Conservation (phyloP, 2,329 filamentous ascomycete genomes). For the Xylariales sp. region DNA sequence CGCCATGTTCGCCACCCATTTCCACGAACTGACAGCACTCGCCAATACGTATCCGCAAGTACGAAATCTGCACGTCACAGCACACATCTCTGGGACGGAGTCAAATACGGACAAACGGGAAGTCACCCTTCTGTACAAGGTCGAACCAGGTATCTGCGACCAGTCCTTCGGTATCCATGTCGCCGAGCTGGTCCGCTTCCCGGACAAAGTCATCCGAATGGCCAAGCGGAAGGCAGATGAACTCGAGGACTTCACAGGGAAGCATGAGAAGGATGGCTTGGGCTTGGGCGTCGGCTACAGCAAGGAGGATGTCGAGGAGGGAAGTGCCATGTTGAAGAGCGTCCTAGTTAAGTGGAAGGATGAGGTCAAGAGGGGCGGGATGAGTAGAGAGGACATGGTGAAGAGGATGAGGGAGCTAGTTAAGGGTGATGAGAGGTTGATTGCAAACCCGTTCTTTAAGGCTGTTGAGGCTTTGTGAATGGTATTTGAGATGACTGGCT, state of each 20-base stretch:
- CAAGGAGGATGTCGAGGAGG: slow-evolving; percentile 84
- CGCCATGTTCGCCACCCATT: slow-evolving; percentile 94
- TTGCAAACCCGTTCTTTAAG: slow-evolving; percentile 67
- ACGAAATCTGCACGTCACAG: slow-evolving; percentile 90
- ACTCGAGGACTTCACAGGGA: slow-evolving; percentile 87
- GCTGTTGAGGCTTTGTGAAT: slow-evolving; percentile 51
- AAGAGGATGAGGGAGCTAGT: slow-evolving; percentile 76
- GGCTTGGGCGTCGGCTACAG: slow-evolving; percentile 56
- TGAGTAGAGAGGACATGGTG: slow-evolving; percentile 74
- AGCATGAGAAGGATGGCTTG: slow-evolving; percentile 56
- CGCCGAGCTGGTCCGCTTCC: slow-evolving; percentile 92
- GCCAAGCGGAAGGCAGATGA: slow-evolving; percentile 98
- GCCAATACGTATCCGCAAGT: slow-evolving; percentile 84
- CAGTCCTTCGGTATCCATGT: slow-evolving; percentile 99
- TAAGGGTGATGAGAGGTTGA: slow-evolving; percentile 60
- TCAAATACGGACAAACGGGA: slow-evolving; percentile 57
- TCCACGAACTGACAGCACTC: slow-evolving; percentile 92
- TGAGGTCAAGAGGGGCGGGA: slow-evolving; percentile 54
- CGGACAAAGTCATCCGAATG: slow-evolving; percentile 96
- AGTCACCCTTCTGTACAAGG: slow-evolving; percentile 94
- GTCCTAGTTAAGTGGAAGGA: slow-evolving; percentile 83
- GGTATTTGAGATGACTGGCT: no score
- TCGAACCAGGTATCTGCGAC: slow-evolving; percentile 91
- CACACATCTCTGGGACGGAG: slow-evolving; percentile 67
- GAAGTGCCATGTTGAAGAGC: slow-evolving; percentile 78